Base-by-base conservation (phyloP, 352 stramenopile species). In the Globisporangium sylvaticum region DNA sequence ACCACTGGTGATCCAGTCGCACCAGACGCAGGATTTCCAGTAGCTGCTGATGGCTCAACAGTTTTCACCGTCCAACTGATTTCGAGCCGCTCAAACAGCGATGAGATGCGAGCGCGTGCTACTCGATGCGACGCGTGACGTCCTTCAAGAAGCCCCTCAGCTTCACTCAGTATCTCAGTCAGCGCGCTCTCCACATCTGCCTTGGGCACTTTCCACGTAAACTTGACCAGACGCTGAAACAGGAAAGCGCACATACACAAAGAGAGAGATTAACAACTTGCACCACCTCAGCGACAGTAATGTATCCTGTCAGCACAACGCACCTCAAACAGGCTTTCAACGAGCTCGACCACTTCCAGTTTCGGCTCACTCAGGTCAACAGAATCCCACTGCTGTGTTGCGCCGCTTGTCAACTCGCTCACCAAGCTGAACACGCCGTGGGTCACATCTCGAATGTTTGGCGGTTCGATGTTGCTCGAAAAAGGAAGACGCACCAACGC, bases 51-150 rank as follows among this genome's bases (percentile, higher is more conserved):
- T 4, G 31, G 53, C 8, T 65, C 27, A 58, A 55, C 32, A 25
- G 29, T 79, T 27, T 84, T 80, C 46, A 96, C 85, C 0, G 64
- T 77, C 88, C 88, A 96, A 0, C 77, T 62, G 60, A 92, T 90
- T 1, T 95, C 87, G 32, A 96, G 69, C 24, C 89, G 69, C 22
- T 73, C 83, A 53, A 95, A 79, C 3, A 91, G 66, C 31, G 62
- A 31, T 15, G 65, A 64, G 14, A 96, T 66, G 24, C 76, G 74
- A 48, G 62, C 46, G 8, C 83, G 76, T 10, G 80, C 75, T 34
- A 73, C 67, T 53, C 84, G 84, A 60, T 96, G 88, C 3, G 78
- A 69, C 18, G 75, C 50, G 25, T 86, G 60, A 5, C 78, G 76
- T 9, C 73, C 44, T 58, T 84, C 81, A 5, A 93, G 39, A 25